Evolutionary conservation across 345 rosid genomes (phyloP), one percentile per base, ranked within the genome.

Genomic region (Gossypium sturtianum): DNA sequence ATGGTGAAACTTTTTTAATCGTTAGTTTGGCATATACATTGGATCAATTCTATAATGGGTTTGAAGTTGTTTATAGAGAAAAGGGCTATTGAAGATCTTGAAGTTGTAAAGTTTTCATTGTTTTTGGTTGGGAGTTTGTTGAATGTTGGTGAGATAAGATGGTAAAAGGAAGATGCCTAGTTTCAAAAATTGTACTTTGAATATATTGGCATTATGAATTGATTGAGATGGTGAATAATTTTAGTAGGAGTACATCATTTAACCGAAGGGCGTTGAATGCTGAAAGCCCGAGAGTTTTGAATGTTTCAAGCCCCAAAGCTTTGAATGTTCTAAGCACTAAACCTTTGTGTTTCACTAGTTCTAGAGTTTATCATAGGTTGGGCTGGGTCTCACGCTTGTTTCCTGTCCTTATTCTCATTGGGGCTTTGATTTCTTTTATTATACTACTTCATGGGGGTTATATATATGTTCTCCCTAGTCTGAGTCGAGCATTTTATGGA

Each of bases 391-490:
- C 87, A 0, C 85, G 77, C 29, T 81, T 88, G 86, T 84, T 86
- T 79, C 85, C 66, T 15, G 75, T 84, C 54, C 82, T 88, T 78
- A 74, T 85, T 47, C 82, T 86, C n/a, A 57, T 85, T 1, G 94
- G 93, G 5, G 79, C 81, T 52, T 73, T 86, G 45, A 75, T 91
- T n/a, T 84, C 93, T 1, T 87, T 89, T 77, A 57, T 81, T 8
- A 70, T 86, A 47, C 84, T 86, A 76, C 74, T 89, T 66, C 81
- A 76, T 47, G 89, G 89, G 1, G 88, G 94, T 79, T 93, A 89
- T 75, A 52, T 85, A 6, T 84, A 85, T 74, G 86, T 91, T 64
- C 86, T 91, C 52, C 98, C 97, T 70, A 91, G 87, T 75, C 84
- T 91, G 20, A 83, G 80, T 67, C 84, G 67, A 34, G 80, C 86